Evolutionary conservation across 768 basidiomycete genomes (phyloP).

Genomic region (Fibroporia radiculosa): DNA sequence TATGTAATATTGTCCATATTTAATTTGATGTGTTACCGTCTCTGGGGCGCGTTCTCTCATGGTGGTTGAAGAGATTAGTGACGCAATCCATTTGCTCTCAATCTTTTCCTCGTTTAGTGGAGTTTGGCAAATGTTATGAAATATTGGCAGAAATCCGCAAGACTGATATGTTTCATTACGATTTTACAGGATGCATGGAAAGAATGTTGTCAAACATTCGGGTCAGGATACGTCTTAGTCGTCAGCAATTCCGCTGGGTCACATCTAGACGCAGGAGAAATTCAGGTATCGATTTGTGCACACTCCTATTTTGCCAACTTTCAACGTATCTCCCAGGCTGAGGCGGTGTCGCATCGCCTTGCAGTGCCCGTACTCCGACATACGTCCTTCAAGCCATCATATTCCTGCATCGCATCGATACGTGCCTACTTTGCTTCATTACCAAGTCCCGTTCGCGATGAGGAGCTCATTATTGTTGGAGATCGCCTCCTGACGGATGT

Average conservation of each 20-base stretch:
- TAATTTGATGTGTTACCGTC: not conserved
- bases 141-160: too few relatives aligned
- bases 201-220: slow-evolving; percentile 65
- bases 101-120: too few relatives aligned
- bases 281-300: slow-evolving; percentile 53
- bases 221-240: slow-evolving; percentile 71
- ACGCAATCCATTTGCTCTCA: too few relatives aligned
- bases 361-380: slow-evolving; percentile 81
- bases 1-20: slow-evolving; percentile 18
- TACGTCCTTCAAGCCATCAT: slow-evolving; percentile 67
- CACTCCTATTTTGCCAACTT: not conserved
- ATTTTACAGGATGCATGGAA: slow-evolving; percentile 60
- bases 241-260: slow-evolving; percentile 95
- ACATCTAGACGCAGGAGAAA: slow-evolving; percentile 60
- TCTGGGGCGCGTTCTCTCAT: too few relatives aligned
- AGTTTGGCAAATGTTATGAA: too few relatives aligned
- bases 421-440: slow-evolving; percentile 67
- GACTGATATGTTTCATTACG: too few relatives aligned
- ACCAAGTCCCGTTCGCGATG: slow-evolving; percentile 43
- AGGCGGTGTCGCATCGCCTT: slow-evolving; percentile 74
- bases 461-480: slow-evolving; percentile 76
- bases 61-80: too few relatives aligned
- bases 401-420: slow-evolving; percentile 66
- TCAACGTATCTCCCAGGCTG: slow-evolving; percentile 53
- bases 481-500: slow-evolving; percentile 92